These are phyloP conservation scores for Westerdykella aurantiaca DNA, from an alignment of 2,329 filamentous ascomycete genomes.

Conservation along the genomic window DNA sequence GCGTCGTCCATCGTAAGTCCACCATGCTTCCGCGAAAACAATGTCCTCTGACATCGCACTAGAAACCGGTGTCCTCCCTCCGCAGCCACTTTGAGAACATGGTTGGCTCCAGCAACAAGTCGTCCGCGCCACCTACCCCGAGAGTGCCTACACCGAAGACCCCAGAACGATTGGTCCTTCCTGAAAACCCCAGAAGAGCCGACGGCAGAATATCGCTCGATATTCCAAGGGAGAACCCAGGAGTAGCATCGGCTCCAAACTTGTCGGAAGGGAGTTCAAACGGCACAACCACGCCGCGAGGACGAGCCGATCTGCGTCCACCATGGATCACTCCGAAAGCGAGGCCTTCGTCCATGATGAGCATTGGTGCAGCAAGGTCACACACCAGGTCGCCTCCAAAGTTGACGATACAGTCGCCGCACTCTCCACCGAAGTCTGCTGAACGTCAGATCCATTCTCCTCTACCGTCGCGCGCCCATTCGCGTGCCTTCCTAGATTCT, in stretches of 20 bases:
- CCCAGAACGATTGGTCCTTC: slow-evolving; percentile 22
- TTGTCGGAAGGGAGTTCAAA: slow-evolving; percentile 35
- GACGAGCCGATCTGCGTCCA: slow-evolving; percentile 30
- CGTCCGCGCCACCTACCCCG: slow-evolving; percentile 18
- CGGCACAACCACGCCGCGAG: slow-evolving; percentile 28
- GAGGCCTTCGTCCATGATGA: slow-evolving; percentile 47
- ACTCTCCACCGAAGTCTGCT: slow-evolving; percentile 56
- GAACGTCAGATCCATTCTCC: slow-evolving; percentile 29
- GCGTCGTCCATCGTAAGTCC: slow-evolving; percentile 65
- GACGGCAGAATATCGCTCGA: slow-evolving; percentile 40
- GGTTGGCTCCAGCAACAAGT: slow-evolving; percentile 39
- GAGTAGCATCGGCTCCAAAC: slow-evolving; percentile 15
- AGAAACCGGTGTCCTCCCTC: slow-evolving; percentile 79
- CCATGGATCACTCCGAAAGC: slow-evolving; percentile 34
- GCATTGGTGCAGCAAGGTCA: slow-evolving; percentile 42
- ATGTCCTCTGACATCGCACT: slow-evolving; percentile 10
- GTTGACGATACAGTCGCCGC: slow-evolving; percentile 64
- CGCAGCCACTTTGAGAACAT: slow-evolving; percentile 78
- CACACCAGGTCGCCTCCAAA: slow-evolving; percentile 55
- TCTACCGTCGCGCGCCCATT: slow-evolving; percentile 22
- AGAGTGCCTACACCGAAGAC: slow-evolving; percentile 31
- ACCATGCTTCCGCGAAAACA: neutral
- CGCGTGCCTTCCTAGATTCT: slow-evolving; percentile 24
- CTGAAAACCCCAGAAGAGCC: slow-evolving; percentile 24
- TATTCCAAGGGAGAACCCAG: slow-evolving; percentile 30